These are phyloP conservation scores for Handroanthus guayacan DNA, from an alignment of 257 asterid species.

Conservation along the genomic window DNA sequence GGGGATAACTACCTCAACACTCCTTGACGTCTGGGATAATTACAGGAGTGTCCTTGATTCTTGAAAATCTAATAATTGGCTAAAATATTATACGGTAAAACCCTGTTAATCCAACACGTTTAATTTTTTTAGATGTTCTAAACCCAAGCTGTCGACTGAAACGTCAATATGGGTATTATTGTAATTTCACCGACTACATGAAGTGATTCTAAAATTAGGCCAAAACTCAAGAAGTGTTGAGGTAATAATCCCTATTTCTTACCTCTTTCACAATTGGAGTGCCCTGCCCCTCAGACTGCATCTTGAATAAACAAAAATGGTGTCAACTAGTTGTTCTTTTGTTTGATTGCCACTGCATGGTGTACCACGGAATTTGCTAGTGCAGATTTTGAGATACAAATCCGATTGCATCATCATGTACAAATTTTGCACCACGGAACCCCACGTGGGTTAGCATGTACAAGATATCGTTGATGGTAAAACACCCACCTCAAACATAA, in stretches of 20 bases:
- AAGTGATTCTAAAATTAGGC: too few relatives aligned
- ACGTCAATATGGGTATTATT: background rate
- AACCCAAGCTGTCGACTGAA: too few relatives aligned
- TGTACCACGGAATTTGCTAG: background rate
- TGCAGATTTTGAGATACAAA: background rate
- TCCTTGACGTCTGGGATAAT: too few relatives aligned
- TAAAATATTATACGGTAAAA: too few relatives aligned
- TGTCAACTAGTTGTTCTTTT: background rate
- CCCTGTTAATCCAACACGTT: too few relatives aligned
- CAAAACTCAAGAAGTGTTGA: too few relatives aligned
- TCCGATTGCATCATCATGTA: background rate
- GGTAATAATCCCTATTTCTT: background rate
- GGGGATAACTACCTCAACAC: too few relatives aligned
- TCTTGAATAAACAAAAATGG: background rate
- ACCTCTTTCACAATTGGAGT: background rate
- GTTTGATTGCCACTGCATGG: background rate
- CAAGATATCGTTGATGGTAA: background rate
- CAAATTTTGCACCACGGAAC: background rate
- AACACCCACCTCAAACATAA: background rate
- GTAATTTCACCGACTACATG: too few relatives aligned
- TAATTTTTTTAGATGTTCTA: too few relatives aligned
- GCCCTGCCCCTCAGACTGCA: background rate
- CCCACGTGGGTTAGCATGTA: too few relatives aligned
- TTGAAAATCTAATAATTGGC: too few relatives aligned
- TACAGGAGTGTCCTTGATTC: too few relatives aligned